A percentile compares a stretch with the other conserved stretches of the same genome.
Conservation (phyloP, 208 protist genomes). For the Trypanosomatidae sp. region DNA sequence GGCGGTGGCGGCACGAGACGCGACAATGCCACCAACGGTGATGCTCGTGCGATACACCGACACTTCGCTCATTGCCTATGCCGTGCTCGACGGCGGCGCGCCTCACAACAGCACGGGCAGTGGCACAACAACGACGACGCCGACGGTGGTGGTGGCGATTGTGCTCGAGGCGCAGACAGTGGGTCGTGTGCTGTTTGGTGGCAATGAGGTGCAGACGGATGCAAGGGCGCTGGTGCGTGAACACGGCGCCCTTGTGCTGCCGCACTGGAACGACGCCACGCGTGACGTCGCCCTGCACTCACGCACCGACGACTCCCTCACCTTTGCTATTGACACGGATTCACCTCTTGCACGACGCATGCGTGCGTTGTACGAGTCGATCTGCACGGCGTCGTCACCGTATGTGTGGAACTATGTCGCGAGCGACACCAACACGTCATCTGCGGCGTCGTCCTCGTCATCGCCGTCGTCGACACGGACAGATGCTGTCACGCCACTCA, state of each 20-base stretch:
- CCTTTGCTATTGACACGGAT: too few species aligned
- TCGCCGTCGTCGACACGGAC: too few species aligned
- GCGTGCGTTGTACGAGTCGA: too few species aligned
- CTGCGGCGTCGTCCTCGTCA: too few species aligned
- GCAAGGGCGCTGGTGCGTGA: slow-evolving; percentile 18
- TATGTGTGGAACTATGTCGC: too few species aligned
- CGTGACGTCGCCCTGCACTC: not conserved
- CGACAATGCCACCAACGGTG: slow-evolving; percentile 11
- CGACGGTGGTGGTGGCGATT: not conserved
- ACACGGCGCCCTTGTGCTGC: slow-evolving; percentile 17
- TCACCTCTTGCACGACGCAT: too few species aligned
- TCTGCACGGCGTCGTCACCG: too few species aligned
- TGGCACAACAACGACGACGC: too few species aligned
- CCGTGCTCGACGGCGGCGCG: not conserved
- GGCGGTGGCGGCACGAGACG: too few species aligned
- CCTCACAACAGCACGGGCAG: too few species aligned
- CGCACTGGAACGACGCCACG: slow-evolving; percentile 4
- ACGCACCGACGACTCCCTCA: not conserved
- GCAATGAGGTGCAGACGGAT: slow-evolving; percentile 22
- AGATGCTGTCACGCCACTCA: too few species aligned
- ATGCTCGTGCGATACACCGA: slow-evolving; percentile 8
- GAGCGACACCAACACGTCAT: too few species aligned
- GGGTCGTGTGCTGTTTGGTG: slow-evolving; percentile 21
- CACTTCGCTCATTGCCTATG: slow-evolving; percentile 2
- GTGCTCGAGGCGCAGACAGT: slow-evolving; percentile 6